A percentile compares a stretch with the other conserved stretches of the same genome.
Evolutionary conservation across 2,329 filamentous ascomycete genomes (phyloP).

Genomic region (Leptodontidium sp.): DNA sequence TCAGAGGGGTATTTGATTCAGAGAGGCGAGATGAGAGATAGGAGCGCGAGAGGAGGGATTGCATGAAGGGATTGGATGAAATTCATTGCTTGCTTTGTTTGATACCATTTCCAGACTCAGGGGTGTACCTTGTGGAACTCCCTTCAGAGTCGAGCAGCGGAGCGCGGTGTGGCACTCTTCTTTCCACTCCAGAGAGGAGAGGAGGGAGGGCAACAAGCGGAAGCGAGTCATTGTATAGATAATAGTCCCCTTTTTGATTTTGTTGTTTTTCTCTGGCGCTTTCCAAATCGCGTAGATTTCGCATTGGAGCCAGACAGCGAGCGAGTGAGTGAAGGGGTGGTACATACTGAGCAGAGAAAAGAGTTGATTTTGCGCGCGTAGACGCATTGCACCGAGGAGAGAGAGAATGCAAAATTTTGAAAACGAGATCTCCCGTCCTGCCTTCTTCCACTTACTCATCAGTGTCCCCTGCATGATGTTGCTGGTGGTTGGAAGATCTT

Average conservation of each 20-base stretch:
- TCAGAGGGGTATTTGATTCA: background rate
- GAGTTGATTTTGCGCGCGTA: conserved; percentile 12
- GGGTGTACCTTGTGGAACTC: background rate
- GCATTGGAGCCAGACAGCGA: conserved; percentile 13
- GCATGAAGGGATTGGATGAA: conserved; percentile 15
- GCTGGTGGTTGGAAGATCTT: no score
- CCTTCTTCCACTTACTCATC: background rate
- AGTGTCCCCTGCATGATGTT: background rate
- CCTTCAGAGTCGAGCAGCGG: background rate
- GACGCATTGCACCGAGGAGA: conserved; percentile 1
- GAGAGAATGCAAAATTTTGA: conserved; percentile 15
- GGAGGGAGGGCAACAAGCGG: background rate
- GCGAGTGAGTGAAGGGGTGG: background rate
- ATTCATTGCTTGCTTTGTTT: conserved; percentile 15
- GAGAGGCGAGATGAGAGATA: background rate
- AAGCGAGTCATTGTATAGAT: conserved; percentile 19
- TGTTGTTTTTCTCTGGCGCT: conserved; percentile 9
- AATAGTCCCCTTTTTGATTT: conserved; percentile 14
- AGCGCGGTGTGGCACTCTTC: background rate
- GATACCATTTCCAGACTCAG: conserved; percentile 17
- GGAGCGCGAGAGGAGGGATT: conserved; percentile 10
- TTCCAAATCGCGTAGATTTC: conserved; percentile 9
- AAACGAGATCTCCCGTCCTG: background rate
- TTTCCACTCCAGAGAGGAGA: background rate
- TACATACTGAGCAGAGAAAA: conserved; percentile 14